Evolutionary conservation across 129 eudicot species (phyloP), one percentile per base, ranked within the genome.

Genomic region (Centaurea solstitialis): DNA sequence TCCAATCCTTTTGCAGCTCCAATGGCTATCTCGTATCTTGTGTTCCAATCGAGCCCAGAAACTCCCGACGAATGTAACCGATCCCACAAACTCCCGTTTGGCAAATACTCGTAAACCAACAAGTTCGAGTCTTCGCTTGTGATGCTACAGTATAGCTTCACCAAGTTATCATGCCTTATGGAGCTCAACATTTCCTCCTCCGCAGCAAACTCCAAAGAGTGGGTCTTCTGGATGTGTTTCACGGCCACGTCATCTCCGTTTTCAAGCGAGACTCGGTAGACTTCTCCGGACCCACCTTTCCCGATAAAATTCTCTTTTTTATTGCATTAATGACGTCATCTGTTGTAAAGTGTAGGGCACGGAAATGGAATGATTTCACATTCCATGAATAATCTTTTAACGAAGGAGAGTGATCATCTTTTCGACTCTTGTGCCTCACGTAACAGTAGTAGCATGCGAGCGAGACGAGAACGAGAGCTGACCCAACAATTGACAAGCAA

Each of bases 81-180:
- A 3, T 93, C 98, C 98, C 98, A 93, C 26, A 93, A 82, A 33
- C 98, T 93, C 59, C 98, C 98, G 62, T 91, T 93, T 0, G 94
- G 91, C 94, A 93, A 21, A 72, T 87, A 91, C 85, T 93, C 98
- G 3, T 93, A 93, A 0, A 91, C 98, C 89, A 93, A 61, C 88
- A 93, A 79, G 75, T 90, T 89, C 9, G 96, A 93, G 79, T 87
- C 98, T 81, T 87, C 87, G 39, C 92, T 93, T 2, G 92, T 91
- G n/a, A 93, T 91, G 68, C 96, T 91, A 76, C 94, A 91, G 15
- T 74, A 93, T 83, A 93, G 53, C 74, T 90, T 93, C 73, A 93
- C 98, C 75, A 93, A 93, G 65, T 93, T 93, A 15, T 90, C 81
- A 24, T 93, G 98, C 65, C 98, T 74, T 24, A 93, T 90, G 12